Evolutionary conservation across 2,329 filamentous ascomycete species (phyloP).

Genomic region (Colletotrichum aenigma): DNA sequence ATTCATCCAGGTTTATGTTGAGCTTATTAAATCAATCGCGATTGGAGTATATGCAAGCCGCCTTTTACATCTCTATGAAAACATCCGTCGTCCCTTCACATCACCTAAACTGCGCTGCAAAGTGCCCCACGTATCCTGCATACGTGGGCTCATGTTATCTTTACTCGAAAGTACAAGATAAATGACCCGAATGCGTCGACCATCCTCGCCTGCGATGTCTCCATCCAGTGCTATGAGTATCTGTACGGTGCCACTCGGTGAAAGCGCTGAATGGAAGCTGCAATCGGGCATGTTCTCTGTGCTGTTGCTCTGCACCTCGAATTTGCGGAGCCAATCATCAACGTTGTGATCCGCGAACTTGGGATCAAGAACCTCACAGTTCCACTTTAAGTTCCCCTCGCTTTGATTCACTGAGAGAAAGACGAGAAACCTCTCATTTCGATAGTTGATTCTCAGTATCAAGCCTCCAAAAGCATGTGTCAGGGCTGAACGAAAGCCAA

Average conservation of each 20-base stretch:
- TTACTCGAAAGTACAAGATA: background rate
- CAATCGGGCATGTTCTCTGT: background rate
- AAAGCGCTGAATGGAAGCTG: background rate
- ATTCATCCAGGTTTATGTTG: fast-evolving
- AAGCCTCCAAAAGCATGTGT: background rate
- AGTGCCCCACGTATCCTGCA: background rate
- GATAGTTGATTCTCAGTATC: background rate
- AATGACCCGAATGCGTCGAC: slow-evolving; percentile 18
- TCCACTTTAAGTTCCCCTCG: background rate
- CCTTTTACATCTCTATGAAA: background rate
- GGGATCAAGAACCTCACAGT: background rate
- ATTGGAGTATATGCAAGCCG: background rate
- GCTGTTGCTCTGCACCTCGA: background rate
- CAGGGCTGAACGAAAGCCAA: slow-evolving; percentile 1
- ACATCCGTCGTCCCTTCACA: background rate
- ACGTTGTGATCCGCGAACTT: background rate
- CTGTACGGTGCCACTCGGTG: background rate
- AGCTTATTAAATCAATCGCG: fast-evolving
- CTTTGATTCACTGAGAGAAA: background rate
- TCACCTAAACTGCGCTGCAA: background rate
- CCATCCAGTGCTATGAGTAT: background rate
- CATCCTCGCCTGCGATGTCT: background rate
- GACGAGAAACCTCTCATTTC: background rate
- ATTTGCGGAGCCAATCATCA: background rate
- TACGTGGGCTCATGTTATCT: background rate